phyloP scores from a whole-genome alignment of 805 yeast genomes.

The Kazachstania psychrophila region DNA sequence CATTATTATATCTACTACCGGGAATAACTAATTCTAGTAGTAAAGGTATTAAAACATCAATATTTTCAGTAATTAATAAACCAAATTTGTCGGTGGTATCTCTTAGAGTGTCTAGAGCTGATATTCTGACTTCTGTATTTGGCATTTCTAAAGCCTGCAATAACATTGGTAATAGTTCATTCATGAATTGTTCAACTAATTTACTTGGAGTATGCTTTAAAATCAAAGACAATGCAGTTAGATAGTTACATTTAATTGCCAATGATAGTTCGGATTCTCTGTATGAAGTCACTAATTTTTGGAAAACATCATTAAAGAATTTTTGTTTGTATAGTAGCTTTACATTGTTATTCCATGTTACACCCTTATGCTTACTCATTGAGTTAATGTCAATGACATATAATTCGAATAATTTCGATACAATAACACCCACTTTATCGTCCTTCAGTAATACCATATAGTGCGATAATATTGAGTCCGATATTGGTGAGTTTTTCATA shows the following conservation, averaged over 20 bases:
- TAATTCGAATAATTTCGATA: constrained; percentile 52
- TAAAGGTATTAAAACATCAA: constrained; percentile 48
- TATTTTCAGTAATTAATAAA: constrained; percentile 42
- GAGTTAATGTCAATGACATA: constrained; percentile 59
- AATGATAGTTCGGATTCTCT: constrained; percentile 18
- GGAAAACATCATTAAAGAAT: constrained; percentile 53
- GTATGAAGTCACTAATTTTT: constrained; percentile 43
- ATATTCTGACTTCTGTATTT: constrained; percentile 42
- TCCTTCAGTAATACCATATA: constrained; percentile 32
- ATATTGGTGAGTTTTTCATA: constrained; percentile 42
- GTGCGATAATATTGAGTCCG: constrained; percentile 28
- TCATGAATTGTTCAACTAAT: constrained; percentile 56
- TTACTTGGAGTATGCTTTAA: constrained; percentile 54
- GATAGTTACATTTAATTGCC: constrained; percentile 39
- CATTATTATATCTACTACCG: constrained; percentile 28
- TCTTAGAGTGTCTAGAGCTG: constrained; percentile 51
- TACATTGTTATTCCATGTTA: constrained; percentile 44
- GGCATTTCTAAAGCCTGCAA: constrained; percentile 50
- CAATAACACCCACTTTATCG: constrained; percentile 28
- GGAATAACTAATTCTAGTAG: constrained; percentile 32
- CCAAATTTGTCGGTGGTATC: constrained; percentile 50
- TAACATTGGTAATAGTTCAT: constrained; percentile 59
- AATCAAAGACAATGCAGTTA: constrained; percentile 59
- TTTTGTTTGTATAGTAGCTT: constrained; percentile 73
- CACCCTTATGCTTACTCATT: constrained; percentile 40